Evolutionary conservation across 129 eudicot genomes (phyloP).

Genomic region (Arctium lappa): DNA sequence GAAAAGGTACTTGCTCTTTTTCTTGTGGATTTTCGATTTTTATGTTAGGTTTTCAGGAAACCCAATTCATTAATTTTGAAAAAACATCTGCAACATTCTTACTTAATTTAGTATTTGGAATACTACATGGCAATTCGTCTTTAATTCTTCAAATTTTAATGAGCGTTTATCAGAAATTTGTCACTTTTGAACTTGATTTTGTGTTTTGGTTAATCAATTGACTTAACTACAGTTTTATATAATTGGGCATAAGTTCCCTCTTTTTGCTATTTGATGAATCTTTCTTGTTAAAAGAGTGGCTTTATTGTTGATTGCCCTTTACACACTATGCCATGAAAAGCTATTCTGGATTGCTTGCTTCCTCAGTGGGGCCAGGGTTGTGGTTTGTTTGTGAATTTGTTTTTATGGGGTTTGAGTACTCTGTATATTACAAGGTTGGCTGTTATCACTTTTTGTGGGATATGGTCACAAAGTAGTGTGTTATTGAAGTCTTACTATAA

Average conservation of each 20-base stretch:
- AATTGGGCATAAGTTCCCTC: not conserved
- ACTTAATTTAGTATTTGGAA: not conserved
- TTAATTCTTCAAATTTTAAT: not conserved
- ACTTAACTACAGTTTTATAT: not conserved
- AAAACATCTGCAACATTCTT: not conserved
- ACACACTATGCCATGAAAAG: not conserved
- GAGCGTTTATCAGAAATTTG: not conserved
- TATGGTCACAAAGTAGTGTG: not conserved
- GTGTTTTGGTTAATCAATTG: not conserved
- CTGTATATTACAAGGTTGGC: not conserved
- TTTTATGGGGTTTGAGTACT: not conserved
- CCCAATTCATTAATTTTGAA: not conserved
- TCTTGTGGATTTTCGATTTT: not conserved
- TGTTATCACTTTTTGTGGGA: not conserved
- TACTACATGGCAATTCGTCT: not conserved
- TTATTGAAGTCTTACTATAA: not conserved
- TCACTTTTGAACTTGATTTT: not conserved
- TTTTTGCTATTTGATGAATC: not conserved
- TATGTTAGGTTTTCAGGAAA: not conserved
- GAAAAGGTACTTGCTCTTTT: slow-evolving; percentile 45
- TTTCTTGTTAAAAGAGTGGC: not conserved
- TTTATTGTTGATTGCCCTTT: not conserved
- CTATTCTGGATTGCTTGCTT: not conserved
- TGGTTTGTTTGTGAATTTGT: not conserved
- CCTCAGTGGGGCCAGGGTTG: not conserved